Base-by-base conservation (phyloP, 805 yeast species). In the Saturnispora saitoi region DNA sequence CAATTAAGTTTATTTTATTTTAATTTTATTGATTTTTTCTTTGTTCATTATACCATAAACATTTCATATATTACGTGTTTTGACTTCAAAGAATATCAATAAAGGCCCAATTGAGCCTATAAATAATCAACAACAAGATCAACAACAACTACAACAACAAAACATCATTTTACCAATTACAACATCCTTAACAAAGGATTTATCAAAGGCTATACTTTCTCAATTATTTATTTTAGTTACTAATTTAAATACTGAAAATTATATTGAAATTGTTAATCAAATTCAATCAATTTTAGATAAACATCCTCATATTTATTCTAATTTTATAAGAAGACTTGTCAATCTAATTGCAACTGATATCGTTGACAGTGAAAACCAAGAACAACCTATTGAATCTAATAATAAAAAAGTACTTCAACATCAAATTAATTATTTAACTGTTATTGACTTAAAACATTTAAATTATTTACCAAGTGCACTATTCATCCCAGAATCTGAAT, bases 221-320 rank as follows among this genome's bases (percentile, higher is more conserved):
- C 87, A 82, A 62, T 58, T 82, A 38, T 69, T 76, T 17, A 68
- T 81, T 43, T 64, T 80, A 43, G 65, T 75, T 44, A 66, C 76
- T 34, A 71, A 76, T 20, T 63, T 73, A 52, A 61, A 68, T 30
- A 63, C 63, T 22, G 62, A 64, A 20, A 73, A 72, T 61, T 69
- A 72, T 58, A 65, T 63, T 22, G 51, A 64, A 19, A 66, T 72
- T 26, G 58, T 62, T 43, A 56, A 59, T 36, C 77, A 80, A 58
- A 77, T 80, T 58, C 68, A 70, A 48, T 68, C 66, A 54, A 70
- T 81, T 28, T 58, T 76, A 48, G 63, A 59, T 11, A 65, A 65
- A 47, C 60, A 67, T 31, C 61, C 66, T 9, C 66, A 63, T 39
- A 65, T 67, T 36, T 64, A 64, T 51, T 53, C 59, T 48, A 59